These are phyloP conservation scores for Lactarius evosmus DNA, from an alignment of 768 basidiomycete genomes.

Conservation along the genomic window DNA sequence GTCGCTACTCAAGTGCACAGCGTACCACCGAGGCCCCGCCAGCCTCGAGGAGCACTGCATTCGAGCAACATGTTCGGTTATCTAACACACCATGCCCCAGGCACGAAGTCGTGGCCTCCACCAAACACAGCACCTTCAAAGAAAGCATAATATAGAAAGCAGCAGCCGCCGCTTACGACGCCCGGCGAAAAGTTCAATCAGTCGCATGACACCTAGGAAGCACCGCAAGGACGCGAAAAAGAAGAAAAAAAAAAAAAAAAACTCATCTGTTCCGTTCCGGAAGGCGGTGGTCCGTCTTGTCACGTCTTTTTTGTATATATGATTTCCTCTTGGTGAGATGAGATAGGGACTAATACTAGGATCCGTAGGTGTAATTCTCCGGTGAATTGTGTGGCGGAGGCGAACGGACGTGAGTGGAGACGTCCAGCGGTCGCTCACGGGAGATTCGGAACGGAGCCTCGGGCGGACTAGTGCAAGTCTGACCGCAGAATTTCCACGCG, in stretches of 20 bases:
- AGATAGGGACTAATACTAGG: not conserved
- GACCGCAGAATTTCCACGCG: slow-evolving; percentile 3
- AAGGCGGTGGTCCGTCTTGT: slow-evolving; percentile 10
- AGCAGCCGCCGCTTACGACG: not conserved
- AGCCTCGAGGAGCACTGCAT: slow-evolving; percentile 23
- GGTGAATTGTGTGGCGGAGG: slow-evolving; percentile 2
- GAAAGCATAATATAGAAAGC: not conserved
- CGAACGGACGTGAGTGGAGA: not conserved
- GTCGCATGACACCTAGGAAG: not conserved
- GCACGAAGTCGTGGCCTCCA: slow-evolving; percentile 6
- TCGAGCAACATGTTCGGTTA: slow-evolving; percentile 18
- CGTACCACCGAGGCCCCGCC: not conserved
- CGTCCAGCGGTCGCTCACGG: not conserved
- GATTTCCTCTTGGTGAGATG: slow-evolving; percentile 3
- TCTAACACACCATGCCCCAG: slow-evolving; percentile 14
- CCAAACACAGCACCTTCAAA: slow-evolving; percentile 21
- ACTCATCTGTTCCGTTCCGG: slow-evolving; percentile 3
- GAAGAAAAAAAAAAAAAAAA: not conserved
- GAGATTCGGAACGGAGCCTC: slow-evolving; percentile 2
- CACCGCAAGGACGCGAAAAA: not conserved
- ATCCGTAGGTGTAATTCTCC: slow-evolving; percentile 1
- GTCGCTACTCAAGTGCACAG: not conserved
- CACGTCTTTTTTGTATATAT: slow-evolving; percentile 14
- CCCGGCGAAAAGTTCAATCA: not conserved
- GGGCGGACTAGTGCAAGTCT: not conserved